Evolutionary conservation across 2,329 filamentous ascomycete genomes (phyloP).

Genomic region (Pyrenophora seminiperda): DNA sequence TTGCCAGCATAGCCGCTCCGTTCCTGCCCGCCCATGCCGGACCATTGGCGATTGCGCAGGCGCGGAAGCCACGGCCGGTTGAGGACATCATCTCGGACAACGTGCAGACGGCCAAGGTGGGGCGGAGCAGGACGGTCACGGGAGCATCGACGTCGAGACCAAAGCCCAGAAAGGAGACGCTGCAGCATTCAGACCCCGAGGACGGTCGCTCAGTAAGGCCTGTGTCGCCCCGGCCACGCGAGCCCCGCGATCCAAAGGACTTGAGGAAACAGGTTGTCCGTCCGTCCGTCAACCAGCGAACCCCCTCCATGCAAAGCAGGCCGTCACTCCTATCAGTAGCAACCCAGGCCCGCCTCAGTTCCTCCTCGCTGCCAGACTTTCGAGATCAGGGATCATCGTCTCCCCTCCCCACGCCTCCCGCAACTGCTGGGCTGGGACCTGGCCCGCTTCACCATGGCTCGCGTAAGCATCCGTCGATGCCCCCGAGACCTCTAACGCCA

Average conservation of each 20-base stretch:
- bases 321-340: conserved; percentile 60
- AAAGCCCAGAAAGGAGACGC: conserved; percentile 50
- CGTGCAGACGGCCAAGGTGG: conserved; percentile 60
- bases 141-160: conserved; percentile 49
- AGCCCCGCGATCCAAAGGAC: conserved; percentile 37
- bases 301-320: conserved; percentile 44
- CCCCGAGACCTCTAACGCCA: conserved; percentile 61
- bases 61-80: conserved; percentile 71
- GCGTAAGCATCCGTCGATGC: conserved; percentile 61
- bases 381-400: conserved; percentile 56
- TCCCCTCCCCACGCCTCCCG: conserved; percentile 46
- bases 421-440: conserved; percentile 50
- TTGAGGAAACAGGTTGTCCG: conserved; percentile 36
- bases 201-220: conserved; percentile 46
- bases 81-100: conserved; percentile 67
- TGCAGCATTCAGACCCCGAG: conserved; percentile 47
- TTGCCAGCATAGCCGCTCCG: conserved; percentile 76
- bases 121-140: conserved; percentile 72
- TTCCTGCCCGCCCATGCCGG: conserved; percentile 78
- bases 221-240: conserved; percentile 40
- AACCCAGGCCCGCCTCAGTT: conserved; percentile 68
- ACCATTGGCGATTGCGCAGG: conserved; percentile 80
- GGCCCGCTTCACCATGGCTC: conserved; percentile 43
- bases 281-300: conserved; percentile 25
- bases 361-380: conserved; percentile 69